Conservation (phyloP, 768 basidiomycete species). For the Russula olivacea region DNA sequence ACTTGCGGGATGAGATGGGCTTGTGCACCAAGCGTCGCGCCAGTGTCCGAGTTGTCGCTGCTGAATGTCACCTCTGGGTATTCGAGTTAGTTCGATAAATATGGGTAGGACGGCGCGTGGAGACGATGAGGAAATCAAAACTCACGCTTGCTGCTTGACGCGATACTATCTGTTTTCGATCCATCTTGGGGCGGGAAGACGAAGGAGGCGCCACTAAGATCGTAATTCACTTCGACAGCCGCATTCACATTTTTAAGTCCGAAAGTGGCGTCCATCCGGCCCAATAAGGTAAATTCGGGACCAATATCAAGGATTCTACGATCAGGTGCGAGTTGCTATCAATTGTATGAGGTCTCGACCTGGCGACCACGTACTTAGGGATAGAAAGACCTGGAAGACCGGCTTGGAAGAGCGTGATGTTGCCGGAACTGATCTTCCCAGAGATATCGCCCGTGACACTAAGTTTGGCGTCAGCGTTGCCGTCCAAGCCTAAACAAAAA, state of each 20-base stretch:
- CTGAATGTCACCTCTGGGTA: background rate
- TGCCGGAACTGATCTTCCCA: background rate
- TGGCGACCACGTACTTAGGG: background rate
- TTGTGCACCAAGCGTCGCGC: slow-evolving; percentile 32
- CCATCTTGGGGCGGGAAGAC: background rate
- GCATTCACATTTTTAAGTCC: background rate
- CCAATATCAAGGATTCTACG: background rate
- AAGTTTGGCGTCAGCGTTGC: background rate
- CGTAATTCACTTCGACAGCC: background rate
- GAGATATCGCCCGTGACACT: background rate
- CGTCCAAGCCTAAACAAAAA: background rate
- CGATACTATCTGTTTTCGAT: background rate
- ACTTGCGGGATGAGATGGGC: slow-evolving; percentile 45
- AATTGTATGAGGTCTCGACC: background rate
- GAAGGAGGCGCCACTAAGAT: background rate
- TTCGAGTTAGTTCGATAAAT: background rate
- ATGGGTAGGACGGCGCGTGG: background rate
- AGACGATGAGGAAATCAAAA: background rate
- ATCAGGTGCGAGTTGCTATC: background rate
- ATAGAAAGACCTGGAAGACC: slow-evolving; percentile 1
- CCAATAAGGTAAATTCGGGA: background rate
- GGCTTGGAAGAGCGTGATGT: background rate
- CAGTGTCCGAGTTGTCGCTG: background rate
- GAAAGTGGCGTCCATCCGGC: background rate
- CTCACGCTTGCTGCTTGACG: background rate